Evolutionary conservation across 139 green algal genomes (phyloP), one percentile per base, ranked within the genome.

Genomic region (Chlamydomonas schloesseri): DNA sequence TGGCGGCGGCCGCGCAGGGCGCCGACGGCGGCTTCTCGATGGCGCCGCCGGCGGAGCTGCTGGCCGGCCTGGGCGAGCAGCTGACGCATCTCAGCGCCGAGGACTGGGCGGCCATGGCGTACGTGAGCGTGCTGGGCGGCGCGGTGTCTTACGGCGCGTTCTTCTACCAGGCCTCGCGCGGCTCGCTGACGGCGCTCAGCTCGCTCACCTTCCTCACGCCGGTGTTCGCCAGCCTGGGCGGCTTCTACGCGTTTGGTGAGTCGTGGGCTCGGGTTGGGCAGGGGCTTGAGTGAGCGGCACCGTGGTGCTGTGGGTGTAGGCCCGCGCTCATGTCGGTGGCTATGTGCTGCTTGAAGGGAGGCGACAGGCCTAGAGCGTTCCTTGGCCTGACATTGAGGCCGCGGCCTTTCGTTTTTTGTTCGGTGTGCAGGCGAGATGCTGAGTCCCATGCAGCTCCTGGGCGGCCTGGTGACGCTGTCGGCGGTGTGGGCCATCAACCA

Each of bases 151-250:
- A 99, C 89, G 97, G 93, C 18, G 89, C 96, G 18, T 96, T 96
- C 71, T 96, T 96, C 89, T 95, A 89, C 72, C 91, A 93, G 60
- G 93, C 96, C 0, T 93, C 91, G 21, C 84, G 90, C 28, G 94
- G 94, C 31, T 97, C 95, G 84, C 80, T 99, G 4, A 99, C 98
- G 21, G 88, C 93, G 11, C 93, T 99, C 47, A 97, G 91, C 69
- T 96, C 88, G 58, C 89, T 99, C 3, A 99, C 98, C 20, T 99
- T 99, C 89, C 88, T 99, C 26, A 99, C 98, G 6, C 98, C 98
- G 31, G 93, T 98, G 74, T 98, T 99, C 95, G 97, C 97, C 0
- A 72, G 34, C 2, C 18, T 60, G 13, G 94, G 93, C 65, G 95
- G 93, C 0, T 99, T 95, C 79, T 4, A 98, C 0, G 68, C 95